phyloP scores from a whole-genome alignment of 352 stramenopile genomes.

The Phytopythium vexans region DNA sequence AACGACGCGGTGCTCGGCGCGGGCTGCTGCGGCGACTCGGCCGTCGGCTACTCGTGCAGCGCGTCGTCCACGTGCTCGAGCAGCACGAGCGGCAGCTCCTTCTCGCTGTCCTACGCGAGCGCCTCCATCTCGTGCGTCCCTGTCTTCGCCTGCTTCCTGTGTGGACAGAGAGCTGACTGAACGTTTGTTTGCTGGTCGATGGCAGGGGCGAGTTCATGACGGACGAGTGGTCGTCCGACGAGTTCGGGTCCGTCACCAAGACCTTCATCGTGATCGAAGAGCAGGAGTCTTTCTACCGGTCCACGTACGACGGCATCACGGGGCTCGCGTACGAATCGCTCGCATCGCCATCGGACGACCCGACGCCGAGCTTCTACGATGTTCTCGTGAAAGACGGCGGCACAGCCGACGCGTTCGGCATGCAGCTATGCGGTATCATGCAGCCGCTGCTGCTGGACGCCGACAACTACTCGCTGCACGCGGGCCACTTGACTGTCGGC shows the following conservation, averaged over 20 bases:
- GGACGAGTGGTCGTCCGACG: conserved; percentile 57
- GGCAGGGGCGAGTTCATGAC: conserved; percentile 63
- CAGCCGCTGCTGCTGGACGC: conserved; percentile 48
- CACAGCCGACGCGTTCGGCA: conserved; percentile 58
- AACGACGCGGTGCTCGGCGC: conserved; percentile 69
- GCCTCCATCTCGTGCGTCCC: conserved; percentile 59
- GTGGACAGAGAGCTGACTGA: not conserved
- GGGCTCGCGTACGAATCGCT: conserved; percentile 63
- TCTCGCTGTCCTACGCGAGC: conserved; percentile 54
- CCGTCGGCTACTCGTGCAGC: conserved; percentile 61
- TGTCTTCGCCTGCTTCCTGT: not conserved
- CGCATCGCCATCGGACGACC: conserved; percentile 34
- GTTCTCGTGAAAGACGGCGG: conserved; percentile 37
- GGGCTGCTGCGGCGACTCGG: conserved; percentile 51
- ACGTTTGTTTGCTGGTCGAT: not conserved
- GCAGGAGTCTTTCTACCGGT: conserved; percentile 71
- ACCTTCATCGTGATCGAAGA: conserved; percentile 73
- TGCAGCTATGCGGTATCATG: conserved; percentile 78
- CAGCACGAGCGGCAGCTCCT: conserved; percentile 11
- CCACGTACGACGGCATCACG: conserved; percentile 77
- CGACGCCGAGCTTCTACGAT: conserved; percentile 53
- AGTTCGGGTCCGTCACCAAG: conserved; percentile 55
- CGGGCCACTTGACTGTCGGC: conserved; percentile 61
- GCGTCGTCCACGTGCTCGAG: conserved; percentile 58
- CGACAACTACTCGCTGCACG: conserved; percentile 46